Evolutionary conservation across 805 yeast genomes (phyloP).

Genomic region (Starmerella khaoyaiensis): DNA sequence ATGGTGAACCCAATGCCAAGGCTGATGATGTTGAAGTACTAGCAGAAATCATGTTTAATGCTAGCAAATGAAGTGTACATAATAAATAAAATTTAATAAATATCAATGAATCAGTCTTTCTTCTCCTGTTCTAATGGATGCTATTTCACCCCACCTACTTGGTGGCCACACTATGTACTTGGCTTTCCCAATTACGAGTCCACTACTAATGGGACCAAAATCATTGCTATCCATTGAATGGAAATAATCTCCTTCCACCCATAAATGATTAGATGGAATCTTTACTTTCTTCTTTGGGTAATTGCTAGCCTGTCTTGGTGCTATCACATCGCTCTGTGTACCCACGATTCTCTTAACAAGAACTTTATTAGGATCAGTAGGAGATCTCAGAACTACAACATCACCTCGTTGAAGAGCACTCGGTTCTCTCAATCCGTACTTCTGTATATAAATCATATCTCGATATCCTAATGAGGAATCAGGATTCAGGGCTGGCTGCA

Average conservation of each 20-base stretch:
- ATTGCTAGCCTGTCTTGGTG: constrained; percentile 33
- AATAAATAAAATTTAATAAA: background rate
- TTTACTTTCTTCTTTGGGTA: constrained; percentile 51
- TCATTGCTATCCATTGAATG: constrained; percentile 69
- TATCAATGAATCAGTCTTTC: background rate
- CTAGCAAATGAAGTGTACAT: constrained; percentile 1
- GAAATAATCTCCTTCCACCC: constrained; percentile 91
- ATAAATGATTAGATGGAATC: constrained; percentile 68
- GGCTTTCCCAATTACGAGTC: constrained; percentile 68
- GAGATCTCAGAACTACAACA: constrained; percentile 65
- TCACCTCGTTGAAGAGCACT: constrained; percentile 47
- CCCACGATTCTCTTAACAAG: constrained; percentile 73
- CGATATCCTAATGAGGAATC: constrained; percentile 32
- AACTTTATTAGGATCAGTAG: constrained; percentile 62
- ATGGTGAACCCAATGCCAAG: constrained; percentile 18
- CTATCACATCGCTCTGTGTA: constrained; percentile 53
- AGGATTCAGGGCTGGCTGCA: constrained; percentile 84
- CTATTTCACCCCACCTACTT: constrained; percentile 37
- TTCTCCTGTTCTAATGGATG: background rate
- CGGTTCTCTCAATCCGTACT: constrained; percentile 41
- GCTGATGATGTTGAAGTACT: constrained; percentile 22
- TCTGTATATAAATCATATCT: constrained; percentile 48
- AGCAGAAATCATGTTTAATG: constrained; percentile 22
- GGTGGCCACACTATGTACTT: constrained; percentile 59
- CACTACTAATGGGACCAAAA: constrained; percentile 80